A percentile compares a stretch with the other conserved stretches of the same genome.
Evolutionary conservation across 2,329 filamentous ascomycete species (phyloP).

Genomic region (Apiospora pterosperma): DNA sequence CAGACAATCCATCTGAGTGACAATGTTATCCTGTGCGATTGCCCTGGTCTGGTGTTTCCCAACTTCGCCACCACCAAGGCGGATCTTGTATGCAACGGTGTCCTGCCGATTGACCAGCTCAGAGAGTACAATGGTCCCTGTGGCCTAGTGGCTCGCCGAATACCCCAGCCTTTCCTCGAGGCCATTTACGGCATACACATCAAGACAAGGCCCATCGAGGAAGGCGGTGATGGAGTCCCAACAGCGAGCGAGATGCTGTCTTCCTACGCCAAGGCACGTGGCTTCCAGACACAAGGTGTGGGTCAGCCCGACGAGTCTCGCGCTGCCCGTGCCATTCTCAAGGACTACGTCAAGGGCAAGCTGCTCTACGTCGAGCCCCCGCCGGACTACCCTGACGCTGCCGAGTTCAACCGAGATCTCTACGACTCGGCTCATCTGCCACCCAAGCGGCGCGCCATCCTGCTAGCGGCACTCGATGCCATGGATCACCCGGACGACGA

Average conservation of each 20-base stretch:
- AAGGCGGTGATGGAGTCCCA: constrained; percentile 85
- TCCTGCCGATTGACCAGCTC: constrained; percentile 94
- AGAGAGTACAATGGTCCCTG: constrained; percentile 88
- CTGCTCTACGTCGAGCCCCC: constrained; percentile 89
- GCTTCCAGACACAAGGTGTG: constrained; percentile 84
- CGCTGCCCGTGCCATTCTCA: constrained; percentile 84
- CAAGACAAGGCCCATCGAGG: constrained; percentile 72
- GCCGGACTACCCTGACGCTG: constrained; percentile 66
- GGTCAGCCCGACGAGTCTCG: constrained; percentile 92
- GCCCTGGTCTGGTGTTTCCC: constrained; percentile 95
- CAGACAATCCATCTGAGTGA: constrained; percentile 95
- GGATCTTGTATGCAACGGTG: constrained; percentile 90
- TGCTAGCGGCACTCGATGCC: constrained; percentile 48
- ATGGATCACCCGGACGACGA: constrained; percentile 38
- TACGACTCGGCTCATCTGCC: constrained; percentile 83
- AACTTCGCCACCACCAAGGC: constrained; percentile 97
- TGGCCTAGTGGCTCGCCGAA: constrained; percentile 75
- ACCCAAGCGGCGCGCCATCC: constrained; percentile 68
- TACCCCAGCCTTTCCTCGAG: constrained; percentile 86
- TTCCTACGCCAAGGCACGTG: constrained; percentile 83
- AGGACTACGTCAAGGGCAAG: constrained; percentile 97
- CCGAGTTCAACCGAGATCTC: constrained; percentile 82
- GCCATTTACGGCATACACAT: constrained; percentile 94
- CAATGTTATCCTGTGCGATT: constrained; percentile 90
- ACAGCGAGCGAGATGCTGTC: constrained; percentile 81